phyloP scores from a whole-genome alignment of 148 eudicot species.

The Spergularia marina region DNA sequence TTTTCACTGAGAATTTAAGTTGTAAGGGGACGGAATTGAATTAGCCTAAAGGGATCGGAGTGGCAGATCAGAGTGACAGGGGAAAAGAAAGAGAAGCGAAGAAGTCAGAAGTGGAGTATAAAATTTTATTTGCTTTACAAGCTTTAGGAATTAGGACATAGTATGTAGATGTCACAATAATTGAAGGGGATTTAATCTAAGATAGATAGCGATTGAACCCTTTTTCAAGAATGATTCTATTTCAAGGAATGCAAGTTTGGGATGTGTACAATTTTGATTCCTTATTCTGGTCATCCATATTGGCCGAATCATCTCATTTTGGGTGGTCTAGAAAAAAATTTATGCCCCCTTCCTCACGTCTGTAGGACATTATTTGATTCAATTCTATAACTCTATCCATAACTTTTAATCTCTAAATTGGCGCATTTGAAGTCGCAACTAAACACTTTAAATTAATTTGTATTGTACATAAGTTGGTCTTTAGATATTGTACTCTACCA shows the following conservation, averaged over 20 bases:
- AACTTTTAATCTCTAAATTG: too few relatives aligned
- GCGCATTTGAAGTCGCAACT: too few relatives aligned
- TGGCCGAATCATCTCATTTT: not conserved
- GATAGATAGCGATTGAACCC: constrained; percentile 24
- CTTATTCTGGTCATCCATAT: constrained; percentile 11
- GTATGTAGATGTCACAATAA: not conserved
- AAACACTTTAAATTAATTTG: too few relatives aligned
- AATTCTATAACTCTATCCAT: too few relatives aligned
- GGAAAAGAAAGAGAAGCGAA: not conserved
- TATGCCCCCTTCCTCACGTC: too few relatives aligned
- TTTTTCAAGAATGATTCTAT: constrained; percentile 24
- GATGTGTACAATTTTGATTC: constrained; percentile 9
- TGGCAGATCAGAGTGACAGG: not conserved
- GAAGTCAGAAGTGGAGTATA: constrained; percentile 9
- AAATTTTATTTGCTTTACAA: not conserved
- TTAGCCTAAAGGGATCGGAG: not conserved
- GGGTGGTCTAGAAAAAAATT: not conserved
- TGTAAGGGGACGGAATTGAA: constrained; percentile 3
- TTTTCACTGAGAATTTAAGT: not conserved
- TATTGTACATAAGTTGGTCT: too few relatives aligned
- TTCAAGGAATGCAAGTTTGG: not conserved
- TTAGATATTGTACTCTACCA: too few relatives aligned
- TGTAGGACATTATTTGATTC: too few relatives aligned
- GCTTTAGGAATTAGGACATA: constrained; percentile 19
- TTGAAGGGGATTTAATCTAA: not conserved